phyloP scores from a whole-genome alignment of 176 grass and related monocot genomes.

The Secale cereale region DNA sequence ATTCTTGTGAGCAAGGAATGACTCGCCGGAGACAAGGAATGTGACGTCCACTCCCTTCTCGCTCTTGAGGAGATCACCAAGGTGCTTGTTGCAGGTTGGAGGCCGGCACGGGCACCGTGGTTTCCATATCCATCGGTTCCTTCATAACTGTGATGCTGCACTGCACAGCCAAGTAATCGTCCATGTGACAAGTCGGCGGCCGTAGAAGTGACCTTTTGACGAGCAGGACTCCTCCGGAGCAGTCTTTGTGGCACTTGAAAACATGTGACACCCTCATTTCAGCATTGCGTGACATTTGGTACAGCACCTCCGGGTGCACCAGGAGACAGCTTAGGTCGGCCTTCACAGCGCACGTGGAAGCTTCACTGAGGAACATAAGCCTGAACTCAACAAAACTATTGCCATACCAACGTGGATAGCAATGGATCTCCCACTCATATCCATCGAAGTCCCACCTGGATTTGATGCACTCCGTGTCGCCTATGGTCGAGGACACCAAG shows the following conservation, averaged over 20 bases:
- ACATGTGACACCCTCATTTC: neutral
- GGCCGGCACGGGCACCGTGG: neutral
- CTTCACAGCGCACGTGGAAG: neutral
- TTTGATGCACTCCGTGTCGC: neutral
- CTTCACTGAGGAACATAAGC: neutral
- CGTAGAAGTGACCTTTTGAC: no score
- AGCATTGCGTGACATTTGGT: neutral
- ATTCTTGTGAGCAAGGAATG: neutral
- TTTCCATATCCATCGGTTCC: no score
- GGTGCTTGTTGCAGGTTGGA: neutral
- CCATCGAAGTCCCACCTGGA: neutral
- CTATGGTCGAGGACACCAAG: neutral
- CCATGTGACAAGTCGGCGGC: no score
- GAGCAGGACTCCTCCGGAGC: accelerated
- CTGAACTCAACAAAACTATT: neutral
- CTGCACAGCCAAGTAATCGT: no score
- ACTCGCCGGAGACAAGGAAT: neutral
- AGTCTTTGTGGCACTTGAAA: neutral
- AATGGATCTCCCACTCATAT: neutral
- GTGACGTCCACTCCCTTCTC: neutral
- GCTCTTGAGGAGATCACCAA: accelerated
- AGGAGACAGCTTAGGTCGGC: neutral
- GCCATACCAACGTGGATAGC: neutral
- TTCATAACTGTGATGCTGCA: no score
- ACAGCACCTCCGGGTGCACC: neutral